Evolutionary conservation across 2,329 filamentous ascomycete species (phyloP).

Genomic region (Xylaria sp.): DNA sequence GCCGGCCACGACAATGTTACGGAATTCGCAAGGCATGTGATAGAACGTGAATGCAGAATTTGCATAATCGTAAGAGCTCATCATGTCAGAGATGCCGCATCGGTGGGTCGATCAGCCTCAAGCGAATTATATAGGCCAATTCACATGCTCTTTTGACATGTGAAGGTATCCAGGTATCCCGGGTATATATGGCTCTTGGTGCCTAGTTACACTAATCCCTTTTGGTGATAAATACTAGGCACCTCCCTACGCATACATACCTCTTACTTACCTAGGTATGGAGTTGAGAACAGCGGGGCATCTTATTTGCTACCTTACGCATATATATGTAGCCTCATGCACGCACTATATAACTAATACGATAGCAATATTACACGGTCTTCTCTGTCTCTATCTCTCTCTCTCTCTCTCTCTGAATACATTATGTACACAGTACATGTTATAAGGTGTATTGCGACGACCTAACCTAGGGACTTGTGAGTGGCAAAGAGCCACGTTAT

Average conservation of each 20-base stretch:
- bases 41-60: not conserved
- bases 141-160: slow-evolving; percentile 19
- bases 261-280: too few relatives aligned
- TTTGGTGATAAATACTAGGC: not conserved
- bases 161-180: slow-evolving; percentile 17
- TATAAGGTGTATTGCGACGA: not conserved
- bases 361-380: too few relatives aligned
- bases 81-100: slow-evolving; percentile 3
- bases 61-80: slow-evolving; percentile 6
- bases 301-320: not conserved
- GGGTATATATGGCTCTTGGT: not conserved
- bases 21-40: slow-evolving; percentile 17
- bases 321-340: not conserved
- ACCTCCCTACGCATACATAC: too few relatives aligned
- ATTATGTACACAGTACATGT: too few relatives aligned
- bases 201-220: slow-evolving; percentile 1
- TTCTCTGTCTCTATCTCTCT: too few relatives aligned
- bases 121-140: slow-evolving; percentile 1
- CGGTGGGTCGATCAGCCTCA: slow-evolving; percentile 25
- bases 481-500: not conserved
- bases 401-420: too few relatives aligned
- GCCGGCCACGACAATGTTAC: not conserved
- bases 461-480: not conserved
- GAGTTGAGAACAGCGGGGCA: slow-evolving; percentile 25
- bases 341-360: too few relatives aligned